Conservation (phyloP, 1,139 yeast genomes). For the Scheffersomyces titani region DNA sequence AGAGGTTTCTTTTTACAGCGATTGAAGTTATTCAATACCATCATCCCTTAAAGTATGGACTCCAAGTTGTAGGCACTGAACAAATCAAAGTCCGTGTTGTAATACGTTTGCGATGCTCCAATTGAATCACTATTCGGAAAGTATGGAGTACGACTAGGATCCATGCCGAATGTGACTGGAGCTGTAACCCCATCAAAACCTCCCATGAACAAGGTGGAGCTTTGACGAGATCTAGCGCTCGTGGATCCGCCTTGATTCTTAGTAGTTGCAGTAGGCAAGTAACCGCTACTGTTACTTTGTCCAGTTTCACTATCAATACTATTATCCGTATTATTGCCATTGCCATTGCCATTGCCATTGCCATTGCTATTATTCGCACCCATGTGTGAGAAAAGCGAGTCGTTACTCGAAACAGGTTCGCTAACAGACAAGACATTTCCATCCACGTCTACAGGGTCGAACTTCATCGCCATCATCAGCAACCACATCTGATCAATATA, state of each 20-base stretch:
- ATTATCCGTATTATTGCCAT: background rate
- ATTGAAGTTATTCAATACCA: background rate
- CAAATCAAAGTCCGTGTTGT: background rate
- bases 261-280: background rate
- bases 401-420: background rate
- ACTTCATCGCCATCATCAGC: slow-evolving; percentile 14
- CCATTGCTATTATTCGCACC: background rate
- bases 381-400: background rate
- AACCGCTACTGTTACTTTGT: background rate
- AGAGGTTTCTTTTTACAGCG: background rate
- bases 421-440: background rate
- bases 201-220: background rate
- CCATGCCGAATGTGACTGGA: background rate
- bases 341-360: background rate
- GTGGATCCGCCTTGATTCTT: background rate
- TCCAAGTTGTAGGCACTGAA: background rate
- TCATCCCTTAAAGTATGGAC: background rate
- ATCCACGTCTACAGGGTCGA: slow-evolving; percentile 2
- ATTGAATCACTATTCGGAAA: background rate
- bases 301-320: background rate
- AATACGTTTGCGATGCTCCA: background rate
- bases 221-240: background rate
- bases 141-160: background rate
- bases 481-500: slow-evolving; percentile 19
- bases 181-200: background rate